These are phyloP conservation scores for Amborella trichopoda DNA, from an alignment of 164 flowering plant species.

Conservation along the genomic window DNA sequence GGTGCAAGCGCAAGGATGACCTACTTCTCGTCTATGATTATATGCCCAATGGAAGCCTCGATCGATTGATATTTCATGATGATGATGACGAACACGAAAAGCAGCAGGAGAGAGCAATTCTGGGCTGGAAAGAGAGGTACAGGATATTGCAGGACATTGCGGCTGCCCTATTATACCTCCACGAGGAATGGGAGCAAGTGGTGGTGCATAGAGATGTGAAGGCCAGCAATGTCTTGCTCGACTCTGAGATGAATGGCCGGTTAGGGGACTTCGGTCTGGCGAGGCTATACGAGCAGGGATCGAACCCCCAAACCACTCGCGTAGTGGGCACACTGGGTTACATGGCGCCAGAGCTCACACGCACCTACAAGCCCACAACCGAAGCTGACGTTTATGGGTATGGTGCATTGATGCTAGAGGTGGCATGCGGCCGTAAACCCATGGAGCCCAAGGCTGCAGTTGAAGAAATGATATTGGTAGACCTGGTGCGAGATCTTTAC, in stretches of 20 bases:
- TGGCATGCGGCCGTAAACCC: too few species aligned
- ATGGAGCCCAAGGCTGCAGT: too few species aligned
- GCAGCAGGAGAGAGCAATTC: background rate
- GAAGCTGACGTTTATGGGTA: background rate
- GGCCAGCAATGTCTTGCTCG: conserved; percentile 9
- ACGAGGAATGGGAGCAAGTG: conserved; percentile 6
- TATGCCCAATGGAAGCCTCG: conserved; percentile 7
- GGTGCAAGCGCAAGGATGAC: conserved; percentile 2
- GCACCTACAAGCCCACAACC: conserved; percentile 4
- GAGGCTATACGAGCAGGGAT: conserved; percentile 7
- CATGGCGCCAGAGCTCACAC: conserved; percentile 8
- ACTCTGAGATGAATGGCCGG: conserved; percentile 3
- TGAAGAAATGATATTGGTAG: too few species aligned
- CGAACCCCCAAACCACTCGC: conserved; percentile 5
- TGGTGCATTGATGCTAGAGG: conserved; percentile 6
- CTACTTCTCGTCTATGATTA: conserved; percentile 5
- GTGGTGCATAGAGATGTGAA: conserved; percentile 10
- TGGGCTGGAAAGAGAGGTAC: background rate
- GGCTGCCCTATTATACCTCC: background rate
- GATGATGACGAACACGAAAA: too few species aligned
- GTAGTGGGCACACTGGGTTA: conserved; percentile 10
- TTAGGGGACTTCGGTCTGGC: conserved; percentile 12
- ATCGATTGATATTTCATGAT: background rate
- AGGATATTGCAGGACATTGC: background rate
- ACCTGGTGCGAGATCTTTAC: conserved; percentile 9